Percentiles rank a stretch among this genome's conserved stretches.
phyloP scores from a whole-genome alignment of 1,284 basidiomycete species.

The Leccinum fallax region DNA sequence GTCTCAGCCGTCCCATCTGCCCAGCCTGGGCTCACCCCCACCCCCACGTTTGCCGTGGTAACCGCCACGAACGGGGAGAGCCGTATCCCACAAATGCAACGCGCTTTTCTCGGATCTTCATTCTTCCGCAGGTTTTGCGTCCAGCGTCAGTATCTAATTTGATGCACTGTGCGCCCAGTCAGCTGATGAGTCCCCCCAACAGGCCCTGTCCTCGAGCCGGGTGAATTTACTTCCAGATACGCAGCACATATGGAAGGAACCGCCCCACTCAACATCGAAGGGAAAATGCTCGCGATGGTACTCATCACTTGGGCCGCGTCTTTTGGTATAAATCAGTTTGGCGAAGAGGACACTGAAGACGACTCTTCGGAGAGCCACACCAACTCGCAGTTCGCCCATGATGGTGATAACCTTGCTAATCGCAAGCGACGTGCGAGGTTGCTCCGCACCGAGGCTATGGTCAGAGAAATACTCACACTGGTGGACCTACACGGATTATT shows the following conservation, averaged over 20 bases:
- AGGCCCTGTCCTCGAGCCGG: conserved; percentile 75
- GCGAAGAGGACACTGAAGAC: conserved; percentile 32
- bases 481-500: conserved; percentile 79
- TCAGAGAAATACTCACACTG: conserved; percentile 73
- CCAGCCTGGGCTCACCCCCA: conserved; percentile 37
- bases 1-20: conserved; percentile 36
- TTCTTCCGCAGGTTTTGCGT: conserved; percentile 83
- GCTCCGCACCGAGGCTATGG: conserved; percentile 53
- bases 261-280: conserved; percentile 57
- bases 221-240: conserved; percentile 75
- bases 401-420: conserved; percentile 22
- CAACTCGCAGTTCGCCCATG: conserved; percentile 15
- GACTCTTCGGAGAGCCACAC: conserved; percentile 25
- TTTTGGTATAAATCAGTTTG: conserved; percentile 81
- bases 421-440: conserved; percentile 21
- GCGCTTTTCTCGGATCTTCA: conserved; percentile 78
- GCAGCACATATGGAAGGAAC: conserved; percentile 59
- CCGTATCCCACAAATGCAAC: conserved; percentile 69
- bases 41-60: conserved; percentile 30
- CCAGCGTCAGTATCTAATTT: conserved; percentile 60
- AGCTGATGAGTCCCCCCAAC: conserved; percentile 5
- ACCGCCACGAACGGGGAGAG: conserved; percentile 23
- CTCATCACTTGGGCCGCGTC: conserved; percentile 85
- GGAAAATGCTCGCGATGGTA: conserved; percentile 65
- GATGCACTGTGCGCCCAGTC: not conserved